These are phyloP conservation scores for Hirsutella minnesotensis DNA, from an alignment of 2,329 filamentous ascomycete species.

Conservation along the genomic window DNA sequence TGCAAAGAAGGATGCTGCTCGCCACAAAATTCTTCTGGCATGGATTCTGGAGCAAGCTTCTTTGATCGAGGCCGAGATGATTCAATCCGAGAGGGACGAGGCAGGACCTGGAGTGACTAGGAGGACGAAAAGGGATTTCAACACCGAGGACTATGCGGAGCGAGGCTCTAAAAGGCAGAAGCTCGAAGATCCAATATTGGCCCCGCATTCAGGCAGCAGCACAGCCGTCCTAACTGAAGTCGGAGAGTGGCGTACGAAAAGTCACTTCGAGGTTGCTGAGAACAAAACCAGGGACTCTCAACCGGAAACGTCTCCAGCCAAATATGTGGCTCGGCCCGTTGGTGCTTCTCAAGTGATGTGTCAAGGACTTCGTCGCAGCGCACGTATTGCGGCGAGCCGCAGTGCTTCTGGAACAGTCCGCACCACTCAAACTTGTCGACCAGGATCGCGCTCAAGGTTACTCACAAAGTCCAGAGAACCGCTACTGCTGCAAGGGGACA, in stretches of 20 bases:
- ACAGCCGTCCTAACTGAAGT: not conserved
- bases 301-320: too few species aligned
- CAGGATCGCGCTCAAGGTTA: not conserved
- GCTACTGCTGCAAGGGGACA: too few species aligned
- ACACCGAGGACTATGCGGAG: not conserved
- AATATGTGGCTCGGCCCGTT: not conserved
- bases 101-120: not conserved
- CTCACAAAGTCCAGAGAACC: not conserved
- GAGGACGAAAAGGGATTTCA: not conserved
- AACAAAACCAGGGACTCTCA: not conserved
- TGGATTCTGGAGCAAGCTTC: slow-evolving; percentile 15
- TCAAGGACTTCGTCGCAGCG: slow-evolving; percentile 1
- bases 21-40: slow-evolving; percentile 10
- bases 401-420: not conserved
- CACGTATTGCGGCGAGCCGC: slow-evolving; percentile 11
- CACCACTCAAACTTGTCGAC: not conserved
- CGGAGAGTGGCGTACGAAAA: not conserved
- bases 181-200: not conserved
- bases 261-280: too few species aligned
- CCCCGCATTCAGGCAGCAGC: not conserved
- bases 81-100: not conserved
- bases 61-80: slow-evolving; percentile 12
- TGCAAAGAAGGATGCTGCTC: slow-evolving; percentile 7
- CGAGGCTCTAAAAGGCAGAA: not conserved
- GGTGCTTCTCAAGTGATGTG: not conserved